Conservation (phyloP, 139 green algal genomes). For the Chlamydomonas asymmetrica region DNA sequence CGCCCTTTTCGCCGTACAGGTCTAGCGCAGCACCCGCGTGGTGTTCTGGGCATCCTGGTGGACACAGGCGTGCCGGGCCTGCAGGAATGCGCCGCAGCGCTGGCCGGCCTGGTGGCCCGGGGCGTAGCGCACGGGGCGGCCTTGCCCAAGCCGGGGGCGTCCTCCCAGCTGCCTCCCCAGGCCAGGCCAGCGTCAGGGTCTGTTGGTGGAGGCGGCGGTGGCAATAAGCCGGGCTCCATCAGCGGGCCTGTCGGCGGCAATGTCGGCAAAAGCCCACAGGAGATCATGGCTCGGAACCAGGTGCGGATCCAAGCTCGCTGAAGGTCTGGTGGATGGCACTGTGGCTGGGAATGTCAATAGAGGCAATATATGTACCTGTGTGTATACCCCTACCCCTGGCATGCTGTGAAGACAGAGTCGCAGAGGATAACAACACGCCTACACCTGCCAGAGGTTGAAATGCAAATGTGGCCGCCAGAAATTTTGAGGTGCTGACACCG, state of each 20-base stretch:
- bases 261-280: too few relatives aligned
- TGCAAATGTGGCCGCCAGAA: too few relatives aligned
- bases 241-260: too few relatives aligned
- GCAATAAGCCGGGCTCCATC: not conserved
- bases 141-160: not conserved
- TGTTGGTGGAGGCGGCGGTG: not conserved
- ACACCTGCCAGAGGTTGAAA: not conserved
- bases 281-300: too few relatives aligned
- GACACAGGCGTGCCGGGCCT: not conserved
- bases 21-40: not conserved
- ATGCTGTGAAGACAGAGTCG: not conserved
- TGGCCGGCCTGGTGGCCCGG: slow-evolving; percentile 6
- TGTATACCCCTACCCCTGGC: too few relatives aligned
- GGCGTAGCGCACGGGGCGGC: slow-evolving; percentile 5
- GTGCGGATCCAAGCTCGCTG: too few relatives aligned
- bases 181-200: too few relatives aligned
- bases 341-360: too few relatives aligned
- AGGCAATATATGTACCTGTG: too few relatives aligned
- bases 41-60: slow-evolving; percentile 10
- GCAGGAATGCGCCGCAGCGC: not conserved
- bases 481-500: not conserved
- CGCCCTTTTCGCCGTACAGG: not conserved
- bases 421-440: not conserved
- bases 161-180: not conserved
- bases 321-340: too few relatives aligned